Conservation (phyloP, 495 filamentous ascomycete genomes). For the Rostrohypoxylon terebratum region DNA sequence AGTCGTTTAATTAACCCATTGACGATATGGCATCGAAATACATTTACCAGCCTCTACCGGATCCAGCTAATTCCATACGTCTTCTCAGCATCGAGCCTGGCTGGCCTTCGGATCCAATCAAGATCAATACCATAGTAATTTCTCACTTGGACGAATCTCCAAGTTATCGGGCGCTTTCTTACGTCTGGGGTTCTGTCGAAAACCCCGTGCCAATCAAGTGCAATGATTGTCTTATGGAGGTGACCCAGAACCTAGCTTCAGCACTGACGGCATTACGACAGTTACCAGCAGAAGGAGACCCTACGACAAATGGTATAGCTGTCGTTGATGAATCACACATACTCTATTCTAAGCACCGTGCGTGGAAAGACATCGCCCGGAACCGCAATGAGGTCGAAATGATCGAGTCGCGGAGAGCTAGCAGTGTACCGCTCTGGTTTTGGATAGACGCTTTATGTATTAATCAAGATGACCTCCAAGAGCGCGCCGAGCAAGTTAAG, state of each 20-base stretch:
- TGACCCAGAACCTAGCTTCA: constrained; percentile 5
- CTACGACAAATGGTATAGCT: neutral
- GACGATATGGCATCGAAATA: neutral
- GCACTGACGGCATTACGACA: neutral
- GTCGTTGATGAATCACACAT: neutral
- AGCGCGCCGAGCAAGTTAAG: constrained; percentile 12
- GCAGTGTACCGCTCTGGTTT: neutral
- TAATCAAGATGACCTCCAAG: constrained; percentile 1
- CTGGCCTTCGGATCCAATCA: constrained; percentile 12
- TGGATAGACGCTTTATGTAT: constrained; percentile 18
- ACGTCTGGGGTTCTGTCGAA: constrained; percentile 11
- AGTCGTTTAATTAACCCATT: neutral
- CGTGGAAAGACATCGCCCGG: constrained; percentile 14
- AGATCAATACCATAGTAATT: neutral
- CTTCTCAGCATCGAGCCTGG: constrained; percentile 10
- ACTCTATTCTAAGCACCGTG: constrained; percentile 1
- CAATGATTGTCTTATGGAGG: neutral
- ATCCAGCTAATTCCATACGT: constrained; percentile 14
- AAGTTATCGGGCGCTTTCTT: constrained; percentile 10
- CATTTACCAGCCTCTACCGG: constrained; percentile 2
- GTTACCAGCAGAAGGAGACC: constrained; percentile 8
- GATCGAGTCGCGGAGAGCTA: constrained; percentile 1
- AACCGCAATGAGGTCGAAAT: constrained; percentile 8
- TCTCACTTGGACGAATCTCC: constrained; percentile 2
- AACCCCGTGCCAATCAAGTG: constrained; percentile 5